Conservation (phyloP, 352 stramenopile genomes). For the Phytophthora sojae region DNA sequence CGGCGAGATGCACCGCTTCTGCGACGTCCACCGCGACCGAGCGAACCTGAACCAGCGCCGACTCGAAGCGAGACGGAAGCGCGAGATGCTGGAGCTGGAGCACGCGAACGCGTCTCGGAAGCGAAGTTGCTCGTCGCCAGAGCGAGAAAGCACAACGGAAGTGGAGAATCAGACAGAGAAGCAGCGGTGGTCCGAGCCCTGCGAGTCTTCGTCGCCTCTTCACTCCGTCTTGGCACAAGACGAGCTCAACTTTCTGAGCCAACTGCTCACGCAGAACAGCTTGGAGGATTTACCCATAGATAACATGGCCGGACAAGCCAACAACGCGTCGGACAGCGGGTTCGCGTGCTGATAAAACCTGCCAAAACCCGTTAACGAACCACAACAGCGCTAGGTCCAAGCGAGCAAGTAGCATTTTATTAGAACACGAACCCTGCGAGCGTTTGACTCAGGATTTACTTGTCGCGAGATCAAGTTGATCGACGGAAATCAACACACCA, state of each 20-base stretch:
- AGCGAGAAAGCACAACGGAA: not conserved
- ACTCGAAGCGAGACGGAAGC: conserved; percentile 45
- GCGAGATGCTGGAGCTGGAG: conserved; percentile 17
- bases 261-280: conserved; percentile 33
- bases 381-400: not conserved
- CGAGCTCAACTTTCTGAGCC: conserved; percentile 31
- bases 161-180: not conserved
- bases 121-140: conserved; percentile 8
- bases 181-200: not conserved
- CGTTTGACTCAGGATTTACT: not conserved
- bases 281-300: conserved; percentile 26
- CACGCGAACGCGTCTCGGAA: not conserved
- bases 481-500: too few relatives aligned
- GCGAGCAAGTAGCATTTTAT: not conserved
- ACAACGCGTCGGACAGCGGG: not conserved
- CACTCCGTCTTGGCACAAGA: conserved; percentile 30
- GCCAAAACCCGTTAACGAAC: not conserved
- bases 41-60: conserved; percentile 66
- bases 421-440: not conserved
- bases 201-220: conserved; percentile 19
- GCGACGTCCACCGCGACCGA: conserved; percentile 50
- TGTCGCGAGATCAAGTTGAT: too few relatives aligned
- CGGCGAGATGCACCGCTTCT: conserved; percentile 56
- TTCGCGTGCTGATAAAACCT: conserved; percentile 13
- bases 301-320: not conserved